Evolutionary conservation across 2,329 filamentous ascomycete species (phyloP).

Genomic region (Hysterium pulicare): DNA sequence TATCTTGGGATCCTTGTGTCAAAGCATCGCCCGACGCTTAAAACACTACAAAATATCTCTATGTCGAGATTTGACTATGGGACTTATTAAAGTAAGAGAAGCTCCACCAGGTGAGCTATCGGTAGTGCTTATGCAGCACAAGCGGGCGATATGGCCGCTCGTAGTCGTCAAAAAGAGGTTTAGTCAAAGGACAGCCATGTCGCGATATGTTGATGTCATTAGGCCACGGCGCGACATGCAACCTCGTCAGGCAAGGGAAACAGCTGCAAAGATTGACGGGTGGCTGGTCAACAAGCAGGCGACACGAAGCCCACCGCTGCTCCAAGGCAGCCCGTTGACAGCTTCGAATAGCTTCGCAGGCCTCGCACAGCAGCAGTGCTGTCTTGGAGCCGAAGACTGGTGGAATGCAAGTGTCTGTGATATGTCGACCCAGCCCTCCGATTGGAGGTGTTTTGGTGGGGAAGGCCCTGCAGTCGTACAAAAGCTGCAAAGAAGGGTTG

Average conservation of each 20-base stretch:
- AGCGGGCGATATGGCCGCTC: too few species aligned
- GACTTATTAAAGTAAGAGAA: not conserved
- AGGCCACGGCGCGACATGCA: not conserved
- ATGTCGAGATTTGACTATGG: not conserved
- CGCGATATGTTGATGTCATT: not conserved
- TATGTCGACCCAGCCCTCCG: not conserved
- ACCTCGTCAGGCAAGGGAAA: too few species aligned
- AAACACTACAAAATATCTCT: too few species aligned
- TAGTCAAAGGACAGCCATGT: not conserved
- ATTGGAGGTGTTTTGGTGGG: not conserved
- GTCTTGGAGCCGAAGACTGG: not conserved
- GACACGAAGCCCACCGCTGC: slow-evolving; percentile 1
- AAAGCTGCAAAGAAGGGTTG: not conserved
- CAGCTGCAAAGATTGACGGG: not conserved
- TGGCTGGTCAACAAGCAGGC: not conserved
- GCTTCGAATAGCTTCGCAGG: not conserved
- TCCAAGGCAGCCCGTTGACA: not conserved
- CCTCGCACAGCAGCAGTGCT: not conserved
- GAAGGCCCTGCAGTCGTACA: not conserved
- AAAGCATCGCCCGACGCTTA: not conserved
- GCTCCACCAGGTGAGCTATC: not conserved
- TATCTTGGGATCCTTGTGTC: not conserved
- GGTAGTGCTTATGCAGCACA: not conserved
- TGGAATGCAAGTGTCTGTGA: not conserved
- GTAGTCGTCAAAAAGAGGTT: not conserved